Percentiles rank a stretch among this genome's conserved stretches.
Conservation (phyloP, 768 basidiomycete species). For the Cystofilobasidium capitatum region DNA sequence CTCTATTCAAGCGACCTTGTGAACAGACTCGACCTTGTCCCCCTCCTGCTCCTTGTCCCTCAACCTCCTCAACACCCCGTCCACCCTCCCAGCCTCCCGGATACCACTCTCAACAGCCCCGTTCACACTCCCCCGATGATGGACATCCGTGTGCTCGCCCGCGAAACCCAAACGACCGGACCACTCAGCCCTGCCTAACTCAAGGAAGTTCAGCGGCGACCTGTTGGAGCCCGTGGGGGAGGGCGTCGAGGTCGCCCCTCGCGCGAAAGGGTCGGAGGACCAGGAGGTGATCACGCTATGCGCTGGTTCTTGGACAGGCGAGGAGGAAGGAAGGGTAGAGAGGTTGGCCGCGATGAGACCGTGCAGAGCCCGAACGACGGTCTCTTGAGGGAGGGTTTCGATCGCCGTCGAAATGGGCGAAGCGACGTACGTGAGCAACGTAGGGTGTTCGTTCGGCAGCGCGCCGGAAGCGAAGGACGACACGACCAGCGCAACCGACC, state of each 20-base stretch:
- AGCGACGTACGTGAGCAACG: conserved; percentile 32
- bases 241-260: conserved; percentile 41
- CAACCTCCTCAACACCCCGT: conserved; percentile 30
- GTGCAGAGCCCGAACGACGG: conserved; percentile 26
- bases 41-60: background rate
- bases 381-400: conserved; percentile 7
- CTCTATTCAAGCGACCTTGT: too few relatives aligned
- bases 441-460: conserved; percentile 30
- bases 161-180: conserved; percentile 40
- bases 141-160: conserved; percentile 44
- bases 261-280: conserved; percentile 37
- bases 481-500: conserved; percentile 9
- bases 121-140: conserved; percentile 40
- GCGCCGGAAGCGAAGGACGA: background rate
- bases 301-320: conserved; percentile 22
- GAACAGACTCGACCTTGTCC: too few relatives aligned
- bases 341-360: conserved; percentile 26
- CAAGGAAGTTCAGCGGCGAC: conserved; percentile 41
- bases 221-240: conserved; percentile 30
- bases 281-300: conserved; percentile 36
- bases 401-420: conserved; percentile 22
- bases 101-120: conserved; percentile 41
- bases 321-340: background rate
- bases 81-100: conserved; percentile 40
- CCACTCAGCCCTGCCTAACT: conserved; percentile 39